Base-by-base conservation (phyloP, 768 basidiomycete genomes). In the Termitomyces sp. region DNA sequence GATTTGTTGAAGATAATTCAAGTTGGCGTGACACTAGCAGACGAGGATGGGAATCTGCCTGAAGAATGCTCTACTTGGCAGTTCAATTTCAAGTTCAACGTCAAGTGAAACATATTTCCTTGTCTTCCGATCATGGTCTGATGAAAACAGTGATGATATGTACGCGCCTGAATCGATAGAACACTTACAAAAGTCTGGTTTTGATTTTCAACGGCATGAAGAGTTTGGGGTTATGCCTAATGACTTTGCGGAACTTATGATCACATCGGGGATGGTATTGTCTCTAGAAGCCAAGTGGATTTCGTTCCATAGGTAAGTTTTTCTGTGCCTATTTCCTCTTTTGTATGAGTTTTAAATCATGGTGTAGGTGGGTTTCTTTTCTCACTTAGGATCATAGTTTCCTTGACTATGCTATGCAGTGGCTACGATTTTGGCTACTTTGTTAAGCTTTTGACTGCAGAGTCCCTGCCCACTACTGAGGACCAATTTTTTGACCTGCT, bases 391-490 rank as follows among this genome's bases (percentile, higher is more conserved):
- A n/a, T 22, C 20, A 18, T 18, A 24, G 6, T 8, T 26, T 44
- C 18, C 18, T 40, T 40, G 18, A 53, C 28, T n/a, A 24, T 14
- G 18, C 20, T 16, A 33, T 46, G 53, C 67, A 98, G 96, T 72
- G 97, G 96, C 50, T 98, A 98, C 73, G 97, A 99, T 72, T 98
- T 99, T 74, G 97, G 97, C 36, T 99, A 98, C 70, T 90, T 99
- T 65, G 86, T 99, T 72, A 97, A 96, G 71, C 82, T 98, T 43
- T 80, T 99, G 52, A 90, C 92, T 24, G 88, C 83, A 60, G 78
- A 87, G 66, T 90, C 94, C 46, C 75, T 98, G 58, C 97, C 97
- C 9, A 85, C 87, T 20, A 85, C 85, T 26, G 97, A 99, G 74
- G 88, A 90, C 61, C 80, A 82, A 6, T 98, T 98, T 76, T 97